Base-by-base conservation (phyloP, 2,329 filamentous ascomycete genomes). In the Fusarium caatingaense region DNA sequence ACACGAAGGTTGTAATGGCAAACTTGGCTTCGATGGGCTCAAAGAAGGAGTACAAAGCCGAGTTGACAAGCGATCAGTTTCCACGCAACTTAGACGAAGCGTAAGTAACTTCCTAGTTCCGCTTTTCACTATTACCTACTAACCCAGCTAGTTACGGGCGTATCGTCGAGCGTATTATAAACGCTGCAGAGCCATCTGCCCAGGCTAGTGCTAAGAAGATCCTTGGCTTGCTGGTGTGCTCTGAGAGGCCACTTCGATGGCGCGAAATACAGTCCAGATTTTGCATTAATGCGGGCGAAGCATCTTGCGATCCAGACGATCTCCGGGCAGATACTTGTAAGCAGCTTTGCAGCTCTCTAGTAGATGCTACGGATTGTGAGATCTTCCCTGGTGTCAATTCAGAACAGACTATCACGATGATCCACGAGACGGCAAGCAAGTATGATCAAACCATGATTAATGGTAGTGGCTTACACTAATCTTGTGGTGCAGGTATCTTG, bases 171-270 rank as follows among this genome's bases (percentile, higher is more conserved):
- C 60, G 60, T 0, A 2, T 60, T 0, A 1, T 62, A 1, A 6
- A 6, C 0, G 6, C 18, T 0, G 1, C 20, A 3, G 2, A 15
- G 0, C 2, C 20, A 0, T 60, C 60, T 0, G 20, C 40, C 2
- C 5, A 23, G 0, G 18, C 1, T 0, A 60, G 0, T 0, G 60
- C 41, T 0, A 62, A 18, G 15, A 63, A 2, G 3, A 60, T 63
- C 0, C 5, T 63, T 0, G 47, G 60, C 0, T 44, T 21, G 42
- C 0, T 61, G 0, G 15, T 55, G 5, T 63, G 56, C 4, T 20
- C 56, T 0, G 2, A 11, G 0, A 25, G 56, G 0, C 60, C 60
- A 0, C 56, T 63, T 1, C 6, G 56, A 23, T 63, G 56, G 60
- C 56, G 60, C 2, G 60, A 63, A 0, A 44, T 61, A 5, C 56